phyloP scores from a whole-genome alignment of 202 grass and related monocot species.

The Carex arenaria region DNA sequence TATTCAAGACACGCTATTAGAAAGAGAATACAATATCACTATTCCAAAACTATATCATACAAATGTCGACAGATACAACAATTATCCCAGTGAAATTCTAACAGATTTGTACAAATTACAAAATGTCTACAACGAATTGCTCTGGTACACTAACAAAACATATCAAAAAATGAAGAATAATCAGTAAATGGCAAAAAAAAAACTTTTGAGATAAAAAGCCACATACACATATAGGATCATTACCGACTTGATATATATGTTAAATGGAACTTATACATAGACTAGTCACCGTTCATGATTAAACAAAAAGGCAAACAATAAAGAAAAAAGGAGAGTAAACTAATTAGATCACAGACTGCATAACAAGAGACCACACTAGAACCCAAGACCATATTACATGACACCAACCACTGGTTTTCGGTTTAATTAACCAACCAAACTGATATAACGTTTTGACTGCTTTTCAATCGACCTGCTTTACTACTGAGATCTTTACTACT shows the following conservation, averaged over 20 bases:
- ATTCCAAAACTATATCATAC: neutral
- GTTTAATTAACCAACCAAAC: slow-evolving; percentile 13
- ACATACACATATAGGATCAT: neutral
- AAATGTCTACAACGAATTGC: neutral
- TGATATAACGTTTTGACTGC: slow-evolving; percentile 11
- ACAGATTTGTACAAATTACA: neutral
- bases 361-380: slow-evolving; percentile 17
- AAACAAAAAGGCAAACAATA: slow-evolving; percentile 11
- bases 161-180: neutral
- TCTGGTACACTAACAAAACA: neutral
- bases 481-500: neutral
- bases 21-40: neutral
- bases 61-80: neutral
- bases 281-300: slow-evolving; percentile 5
- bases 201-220: neutral
- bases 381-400: slow-evolving; percentile 2
- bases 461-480: neutral
- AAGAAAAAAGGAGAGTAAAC: slow-evolving; percentile 15
- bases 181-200: neutral
- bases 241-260: slow-evolving; percentile 15
- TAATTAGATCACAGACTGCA: slow-evolving; percentile 19
- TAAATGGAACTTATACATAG: slow-evolving; percentile 20
- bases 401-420: slow-evolving; percentile 4
- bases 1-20: neutral
- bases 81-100: neutral